Conservation (phyloP, 2,329 filamentous ascomycete species). For the Hypoxylon sp. region DNA sequence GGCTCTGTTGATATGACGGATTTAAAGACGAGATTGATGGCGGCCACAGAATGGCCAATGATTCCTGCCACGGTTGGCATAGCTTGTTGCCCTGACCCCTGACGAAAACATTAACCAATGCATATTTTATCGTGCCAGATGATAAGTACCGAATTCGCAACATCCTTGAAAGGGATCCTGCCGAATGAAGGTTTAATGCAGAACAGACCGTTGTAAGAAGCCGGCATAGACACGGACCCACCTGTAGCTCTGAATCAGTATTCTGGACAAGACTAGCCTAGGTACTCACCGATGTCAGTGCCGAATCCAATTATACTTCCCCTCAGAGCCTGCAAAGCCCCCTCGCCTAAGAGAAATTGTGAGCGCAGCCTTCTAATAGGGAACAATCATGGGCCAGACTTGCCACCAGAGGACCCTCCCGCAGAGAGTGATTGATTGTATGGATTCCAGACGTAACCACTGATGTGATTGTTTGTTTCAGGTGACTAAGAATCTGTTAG, state of each 20-base stretch:
- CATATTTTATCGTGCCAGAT: background rate
- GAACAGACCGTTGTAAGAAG: slow-evolving; percentile 10
- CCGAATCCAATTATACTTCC: slow-evolving; percentile 18
- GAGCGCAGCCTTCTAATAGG: background rate
- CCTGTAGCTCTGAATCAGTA: background rate
- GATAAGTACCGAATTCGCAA: slow-evolving; percentile 10
- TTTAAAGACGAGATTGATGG: background rate
- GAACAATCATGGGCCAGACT: background rate
- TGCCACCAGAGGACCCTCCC: slow-evolving; percentile 27
- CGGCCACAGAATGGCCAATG: slow-evolving; percentile 1
- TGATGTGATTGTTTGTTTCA: slow-evolving; percentile 26
- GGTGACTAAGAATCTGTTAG: slow-evolving; percentile 3
- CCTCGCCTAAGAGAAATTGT: slow-evolving; percentile 6
- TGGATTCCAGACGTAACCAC: slow-evolving; percentile 19
- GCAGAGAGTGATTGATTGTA: slow-evolving; percentile 15
- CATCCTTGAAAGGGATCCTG: slow-evolving; percentile 1
- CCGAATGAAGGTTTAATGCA: slow-evolving; percentile 10
- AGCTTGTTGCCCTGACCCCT: slow-evolving; percentile 1
- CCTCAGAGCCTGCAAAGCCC: slow-evolving; percentile 11
- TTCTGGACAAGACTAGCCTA: background rate
- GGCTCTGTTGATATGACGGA: slow-evolving; percentile 6
- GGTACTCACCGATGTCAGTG: slow-evolving; percentile 9
- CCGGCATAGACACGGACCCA: slow-evolving; percentile 12
- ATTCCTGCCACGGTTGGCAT: slow-evolving; percentile 11
- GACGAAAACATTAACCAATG: background rate